Evolutionary conservation across 2,329 filamentous ascomycete genomes (phyloP), one percentile per base, ranked within the genome.

Genomic region (Stemphylium beticola): DNA sequence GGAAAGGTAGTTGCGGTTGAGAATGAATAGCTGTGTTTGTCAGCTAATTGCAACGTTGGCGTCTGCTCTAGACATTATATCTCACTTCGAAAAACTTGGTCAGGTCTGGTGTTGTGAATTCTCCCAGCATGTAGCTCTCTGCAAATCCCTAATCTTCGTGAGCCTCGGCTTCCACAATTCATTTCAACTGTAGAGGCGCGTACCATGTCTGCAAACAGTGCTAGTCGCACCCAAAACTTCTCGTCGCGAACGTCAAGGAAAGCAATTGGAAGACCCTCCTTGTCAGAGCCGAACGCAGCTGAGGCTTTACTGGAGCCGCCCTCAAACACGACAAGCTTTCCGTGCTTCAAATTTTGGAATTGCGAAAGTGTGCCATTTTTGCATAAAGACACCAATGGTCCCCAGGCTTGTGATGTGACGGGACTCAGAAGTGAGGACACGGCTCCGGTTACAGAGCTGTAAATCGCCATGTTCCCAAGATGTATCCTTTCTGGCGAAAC

Each of bases 41-140:
- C 38, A 76, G 65, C 41, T 42, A 9, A 5, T 26, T 20, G 34
- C 12, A 3, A 4, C 4, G 17, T 40, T 15, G 11, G 2, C 4
- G 9, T n/a, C n/a, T 18, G 12, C 7, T 11, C 32, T 20, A 14
- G 4, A 15, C 22, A n/a, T 10, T 20, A n/a, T 10, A 14, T 46
- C 65, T 40, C 68, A 87, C 84, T 70, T 84, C 82, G 71, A 92
- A 91, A 68, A 91, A 90, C 2, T 81, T 81, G 1, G 86, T 87
- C 62, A 92, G 70, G 68, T 91, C 83, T 10, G 82, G 76, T 55
- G 87, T 90, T 46, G 85, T 83, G 24, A 90, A 81, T 69, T 91
- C 88, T 39, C 85, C 86, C 14, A 91, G 79, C 87, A 91, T 91
- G 67, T 89, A 91, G 24, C 86, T 84, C 71, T 89, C 86, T 11